Percentiles rank a stretch among this genome's conserved stretches.
Conservation (phyloP, 2,329 filamentous ascomycete species). For the Neonectria hederae region DNA sequence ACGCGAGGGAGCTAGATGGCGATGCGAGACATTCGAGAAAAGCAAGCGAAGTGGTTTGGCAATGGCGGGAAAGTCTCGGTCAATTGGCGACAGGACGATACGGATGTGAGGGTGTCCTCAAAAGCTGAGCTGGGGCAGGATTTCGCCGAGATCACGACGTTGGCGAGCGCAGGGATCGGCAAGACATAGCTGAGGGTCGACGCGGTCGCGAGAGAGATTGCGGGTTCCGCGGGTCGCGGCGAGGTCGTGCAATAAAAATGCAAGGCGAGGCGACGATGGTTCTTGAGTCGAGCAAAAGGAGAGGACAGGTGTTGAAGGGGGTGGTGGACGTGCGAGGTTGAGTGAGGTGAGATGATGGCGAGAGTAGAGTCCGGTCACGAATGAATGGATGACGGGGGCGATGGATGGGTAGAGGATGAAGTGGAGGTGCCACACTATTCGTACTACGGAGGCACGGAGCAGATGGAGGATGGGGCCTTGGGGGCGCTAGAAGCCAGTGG, state of each 20-base stretch:
- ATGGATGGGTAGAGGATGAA: conserved; percentile 9
- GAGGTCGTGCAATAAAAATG: neutral
- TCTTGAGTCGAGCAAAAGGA: conserved; percentile 8
- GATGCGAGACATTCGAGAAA: conserved; percentile 36
- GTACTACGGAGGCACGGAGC: conserved; percentile 32
- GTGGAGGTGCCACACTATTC: conserved; percentile 31
- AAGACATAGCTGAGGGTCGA: conserved; percentile 34
- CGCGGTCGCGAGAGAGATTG: conserved; percentile 21
- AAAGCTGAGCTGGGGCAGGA: conserved; percentile 24
- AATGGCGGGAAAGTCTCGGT: conserved; percentile 21
- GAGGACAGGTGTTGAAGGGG: conserved; percentile 12
- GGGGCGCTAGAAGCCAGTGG: conserved; percentile 33
- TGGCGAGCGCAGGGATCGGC: conserved; percentile 31
- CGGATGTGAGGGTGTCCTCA: conserved; percentile 33
- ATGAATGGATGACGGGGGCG: conserved; percentile 33
- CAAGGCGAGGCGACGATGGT: conserved; percentile 7
- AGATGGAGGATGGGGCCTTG: conserved; percentile 25
- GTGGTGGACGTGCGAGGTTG: conserved; percentile 24
- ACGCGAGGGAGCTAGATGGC: conserved; percentile 27
- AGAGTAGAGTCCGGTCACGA: conserved; percentile 19
- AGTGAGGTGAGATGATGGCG: conserved; percentile 30
- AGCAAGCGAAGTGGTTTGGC: conserved; percentile 30
- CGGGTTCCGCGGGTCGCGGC: conserved; percentile 9
- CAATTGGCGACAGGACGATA: conserved; percentile 25
- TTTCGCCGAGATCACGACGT: conserved; percentile 35